Evolutionary conservation across 371 early-diverging fungal genomes (phyloP), one percentile per base, ranked within the genome.

Genomic region (Chytridium lagenaria): DNA sequence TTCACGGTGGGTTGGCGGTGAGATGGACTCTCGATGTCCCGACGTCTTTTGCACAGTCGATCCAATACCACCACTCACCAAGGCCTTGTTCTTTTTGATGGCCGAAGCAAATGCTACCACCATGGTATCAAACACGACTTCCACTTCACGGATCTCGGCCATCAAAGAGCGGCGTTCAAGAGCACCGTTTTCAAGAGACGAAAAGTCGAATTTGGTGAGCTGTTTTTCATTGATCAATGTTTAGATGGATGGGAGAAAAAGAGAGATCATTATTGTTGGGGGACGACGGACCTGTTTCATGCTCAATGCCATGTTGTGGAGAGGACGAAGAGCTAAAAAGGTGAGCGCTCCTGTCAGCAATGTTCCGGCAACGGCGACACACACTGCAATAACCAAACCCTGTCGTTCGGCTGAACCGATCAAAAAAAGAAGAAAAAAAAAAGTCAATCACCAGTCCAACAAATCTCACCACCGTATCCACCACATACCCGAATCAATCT

Each of bases 131-230:
- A 68, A 68, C 3, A 52, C 68, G 30, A 22, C 26, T 30, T 51
- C 31, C 31, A 64, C 38, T 28, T 26, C 23, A 22, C 51, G 7
- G 65, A 71, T 44, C 64, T 71, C 63, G 50, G 49, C 2, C 36
- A 70, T 2, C 1, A 16, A 3, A 10, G 63, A 59, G 33, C 63
- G 59, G 28, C 51, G 49, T 50, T 63, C 37, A 23, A 70, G 70
- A 19, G n/a, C 26, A 1, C 50, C 70, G 19, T 19, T 50, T 30
- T 61, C 23, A 12, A 61, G 26, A 37, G 50, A 31, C 49, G 37
- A 15, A 26, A 64, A 63, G 65, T 50, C 65, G 22, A 63, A 63
- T 16, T 64, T 52, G 15, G 72, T 66, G 37, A 31, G 34, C 72
- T 66, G n/a, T n/a, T n/a, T n/a, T n/a, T n/a, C n/a, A n/a, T n/a